Evolutionary conservation across 441 rosid species (phyloP).

Genomic region (Adansonia rubrostipa): DNA sequence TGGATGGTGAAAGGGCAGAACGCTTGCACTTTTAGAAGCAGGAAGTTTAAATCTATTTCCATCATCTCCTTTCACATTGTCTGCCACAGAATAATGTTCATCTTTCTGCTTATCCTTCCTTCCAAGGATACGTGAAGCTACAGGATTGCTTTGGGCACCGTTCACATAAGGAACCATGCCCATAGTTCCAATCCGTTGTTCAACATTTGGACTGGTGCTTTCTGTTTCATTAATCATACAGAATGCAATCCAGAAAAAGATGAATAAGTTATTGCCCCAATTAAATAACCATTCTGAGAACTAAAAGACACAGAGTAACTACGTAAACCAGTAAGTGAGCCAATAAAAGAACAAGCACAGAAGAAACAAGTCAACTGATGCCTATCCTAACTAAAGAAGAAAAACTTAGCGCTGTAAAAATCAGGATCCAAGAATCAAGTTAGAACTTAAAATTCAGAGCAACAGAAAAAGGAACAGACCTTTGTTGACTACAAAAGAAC

Average conservation of each 20-base stretch:
- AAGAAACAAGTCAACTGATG: background rate
- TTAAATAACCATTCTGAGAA: conserved; percentile 9
- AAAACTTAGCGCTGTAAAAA: background rate
- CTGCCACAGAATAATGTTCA: conserved; percentile 30
- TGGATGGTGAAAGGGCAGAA: conserved; percentile 44
- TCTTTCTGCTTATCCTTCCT: conserved; percentile 20
- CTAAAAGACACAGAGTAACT: background rate
- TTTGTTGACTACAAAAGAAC: conserved; percentile 62
- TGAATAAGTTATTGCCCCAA: conserved; percentile 17
- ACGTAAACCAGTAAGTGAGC: conserved; percentile 10
- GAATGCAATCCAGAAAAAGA: background rate
- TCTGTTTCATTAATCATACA: conserved; percentile 42
- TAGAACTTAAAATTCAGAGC: background rate
- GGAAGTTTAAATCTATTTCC: conserved; percentile 37
- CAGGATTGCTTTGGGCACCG: conserved; percentile 28
- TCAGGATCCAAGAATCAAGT: background rate
- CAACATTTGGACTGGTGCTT: conserved; percentile 42
- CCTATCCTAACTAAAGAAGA: background rate
- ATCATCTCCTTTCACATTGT: conserved; percentile 34
- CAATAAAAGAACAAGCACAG: background rate
- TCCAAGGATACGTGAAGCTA: conserved; percentile 27
- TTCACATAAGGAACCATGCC: conserved; percentile 30
- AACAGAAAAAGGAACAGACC: conserved; percentile 42
- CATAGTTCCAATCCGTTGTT: conserved; percentile 34
- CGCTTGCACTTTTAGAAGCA: conserved; percentile 19